Evolutionary conservation across 2,329 filamentous ascomycete species (phyloP).

Genomic region (Colletotrichum sp.): DNA sequence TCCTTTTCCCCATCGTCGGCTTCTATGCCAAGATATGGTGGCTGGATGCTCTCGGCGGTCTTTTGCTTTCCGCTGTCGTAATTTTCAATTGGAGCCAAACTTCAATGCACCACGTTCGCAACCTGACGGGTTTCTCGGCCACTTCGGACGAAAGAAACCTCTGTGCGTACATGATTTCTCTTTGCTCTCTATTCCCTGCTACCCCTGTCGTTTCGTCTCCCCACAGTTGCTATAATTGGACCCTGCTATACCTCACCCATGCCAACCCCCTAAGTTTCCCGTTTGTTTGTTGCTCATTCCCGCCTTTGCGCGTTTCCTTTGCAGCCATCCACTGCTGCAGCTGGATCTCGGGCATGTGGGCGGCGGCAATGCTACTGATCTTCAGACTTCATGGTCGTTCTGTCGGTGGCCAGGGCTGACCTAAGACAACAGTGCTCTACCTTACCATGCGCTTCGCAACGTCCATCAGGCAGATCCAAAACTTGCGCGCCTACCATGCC

Average conservation of each 20-base stretch:
- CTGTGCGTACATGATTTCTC: slow-evolving; percentile 30
- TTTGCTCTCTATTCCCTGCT: not conserved
- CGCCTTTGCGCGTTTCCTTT: not conserved
- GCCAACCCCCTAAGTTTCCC: not conserved
- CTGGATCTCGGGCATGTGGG: not conserved
- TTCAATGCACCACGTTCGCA: slow-evolving; percentile 77
- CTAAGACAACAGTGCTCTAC: slow-evolving; percentile 65
- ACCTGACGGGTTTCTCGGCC: slow-evolving; percentile 79
- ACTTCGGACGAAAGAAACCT: slow-evolving; percentile 84
- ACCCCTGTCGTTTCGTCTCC: not conserved
- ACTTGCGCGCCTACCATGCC: slow-evolving; percentile 82
- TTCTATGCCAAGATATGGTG: slow-evolving; percentile 82
- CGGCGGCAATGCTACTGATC: not conserved
- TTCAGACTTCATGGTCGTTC: not conserved
- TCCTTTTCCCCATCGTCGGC: slow-evolving; percentile 83
- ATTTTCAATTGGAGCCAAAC: slow-evolving; percentile 81
- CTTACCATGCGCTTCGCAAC: slow-evolving; percentile 93
- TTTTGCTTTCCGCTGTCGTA: slow-evolving; percentile 79
- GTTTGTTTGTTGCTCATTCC: not conserved
- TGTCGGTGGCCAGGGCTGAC: not conserved
- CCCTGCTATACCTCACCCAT: not conserved
- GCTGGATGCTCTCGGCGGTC: slow-evolving; percentile 80
- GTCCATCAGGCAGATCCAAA: slow-evolving; percentile 85
- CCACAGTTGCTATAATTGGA: slow-evolving; percentile 8
- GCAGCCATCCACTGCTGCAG: not conserved